Conservation (phyloP, 176 grass and related monocot species). For the Stipa capillata region DNA sequence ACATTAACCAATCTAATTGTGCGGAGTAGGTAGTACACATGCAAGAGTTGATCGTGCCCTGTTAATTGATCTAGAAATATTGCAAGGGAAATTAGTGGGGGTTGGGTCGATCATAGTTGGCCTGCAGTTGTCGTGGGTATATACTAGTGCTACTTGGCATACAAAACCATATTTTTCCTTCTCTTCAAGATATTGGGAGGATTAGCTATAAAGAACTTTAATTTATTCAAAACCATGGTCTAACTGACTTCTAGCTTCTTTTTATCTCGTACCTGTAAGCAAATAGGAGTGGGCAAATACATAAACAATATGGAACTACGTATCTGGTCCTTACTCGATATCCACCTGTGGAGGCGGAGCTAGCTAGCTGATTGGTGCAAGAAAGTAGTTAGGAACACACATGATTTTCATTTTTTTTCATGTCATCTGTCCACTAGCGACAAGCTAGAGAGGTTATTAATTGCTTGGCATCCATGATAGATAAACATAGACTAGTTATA, state of each 20-base stretch:
- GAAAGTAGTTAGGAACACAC: no score
- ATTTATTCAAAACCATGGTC: slow-evolving; percentile 10
- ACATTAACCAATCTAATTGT: background rate
- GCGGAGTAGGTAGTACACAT: background rate
- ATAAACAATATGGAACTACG: background rate
- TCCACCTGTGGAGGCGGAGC: background rate
- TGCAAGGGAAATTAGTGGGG: slow-evolving; percentile 4
- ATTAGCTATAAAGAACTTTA: background rate
- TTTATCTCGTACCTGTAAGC: slow-evolving; percentile 8
- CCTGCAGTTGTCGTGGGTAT: background rate
- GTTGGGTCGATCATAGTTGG: slow-evolving; percentile 9
- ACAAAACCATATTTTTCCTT: background rate
- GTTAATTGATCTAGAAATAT: background rate
- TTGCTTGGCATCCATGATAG: background rate
- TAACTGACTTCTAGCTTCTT: background rate
- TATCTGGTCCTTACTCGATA: background rate
- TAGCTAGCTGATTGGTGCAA: no score
- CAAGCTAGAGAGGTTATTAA: background rate
- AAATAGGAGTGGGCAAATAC: slow-evolving; percentile 4
- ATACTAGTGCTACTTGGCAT: background rate
- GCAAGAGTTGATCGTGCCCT: background rate
- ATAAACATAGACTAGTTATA: no score
- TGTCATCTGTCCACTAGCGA: background rate
- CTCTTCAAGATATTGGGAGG: slow-evolving; percentile 18
- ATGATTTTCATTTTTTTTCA: background rate